phyloP scores from a whole-genome alignment of 2,329 filamentous ascomycete genomes.

The Lecanicillium sp. region DNA sequence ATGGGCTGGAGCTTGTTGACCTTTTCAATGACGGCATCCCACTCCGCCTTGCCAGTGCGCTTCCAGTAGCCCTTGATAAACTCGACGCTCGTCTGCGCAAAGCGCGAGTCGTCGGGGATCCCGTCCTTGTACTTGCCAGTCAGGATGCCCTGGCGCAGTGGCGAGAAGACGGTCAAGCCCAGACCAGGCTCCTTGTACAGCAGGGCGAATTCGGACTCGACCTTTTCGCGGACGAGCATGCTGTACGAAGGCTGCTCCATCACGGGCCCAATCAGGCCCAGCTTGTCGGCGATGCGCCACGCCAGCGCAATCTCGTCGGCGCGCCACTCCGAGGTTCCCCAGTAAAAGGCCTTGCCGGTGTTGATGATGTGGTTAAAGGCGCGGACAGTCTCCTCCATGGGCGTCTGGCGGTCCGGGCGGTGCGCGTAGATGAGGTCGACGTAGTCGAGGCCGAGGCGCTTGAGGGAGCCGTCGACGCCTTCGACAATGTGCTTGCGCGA shows the following conservation, averaged over 20 bases:
- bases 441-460: slow-evolving; percentile 48
- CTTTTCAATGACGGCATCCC: slow-evolving; percentile 48
- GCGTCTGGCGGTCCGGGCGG: slow-evolving; percentile 57
- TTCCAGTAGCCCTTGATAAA: slow-evolving; percentile 47
- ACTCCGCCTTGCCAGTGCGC: slow-evolving; percentile 40
- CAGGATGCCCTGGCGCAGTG: slow-evolving; percentile 48
- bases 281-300: slow-evolving; percentile 50
- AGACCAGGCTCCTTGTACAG: slow-evolving; percentile 52
- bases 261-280: slow-evolving; percentile 53
- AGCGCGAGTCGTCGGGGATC: slow-evolving; percentile 50
- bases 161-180: slow-evolving; percentile 56
- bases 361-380: slow-evolving; percentile 64
- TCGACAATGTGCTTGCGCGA: slow-evolving; percentile 64
- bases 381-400: slow-evolving; percentile 63
- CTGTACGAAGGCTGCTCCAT: slow-evolving; percentile 63
- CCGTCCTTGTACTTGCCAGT: slow-evolving; percentile 61
- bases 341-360: slow-evolving; percentile 60
- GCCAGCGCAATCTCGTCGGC: slow-evolving; percentile 58
- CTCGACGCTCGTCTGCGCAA: slow-evolving; percentile 45
- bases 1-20: slow-evolving; percentile 53
- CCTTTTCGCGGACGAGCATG: slow-evolving; percentile 50
- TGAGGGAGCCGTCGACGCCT: slow-evolving; percentile 50
- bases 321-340: slow-evolving; percentile 62
- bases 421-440: slow-evolving; percentile 65
- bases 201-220: slow-evolving; percentile 54